Conservation (phyloP, 192 early-diverging fungal genomes). For the Podila clonocystis region DNA sequence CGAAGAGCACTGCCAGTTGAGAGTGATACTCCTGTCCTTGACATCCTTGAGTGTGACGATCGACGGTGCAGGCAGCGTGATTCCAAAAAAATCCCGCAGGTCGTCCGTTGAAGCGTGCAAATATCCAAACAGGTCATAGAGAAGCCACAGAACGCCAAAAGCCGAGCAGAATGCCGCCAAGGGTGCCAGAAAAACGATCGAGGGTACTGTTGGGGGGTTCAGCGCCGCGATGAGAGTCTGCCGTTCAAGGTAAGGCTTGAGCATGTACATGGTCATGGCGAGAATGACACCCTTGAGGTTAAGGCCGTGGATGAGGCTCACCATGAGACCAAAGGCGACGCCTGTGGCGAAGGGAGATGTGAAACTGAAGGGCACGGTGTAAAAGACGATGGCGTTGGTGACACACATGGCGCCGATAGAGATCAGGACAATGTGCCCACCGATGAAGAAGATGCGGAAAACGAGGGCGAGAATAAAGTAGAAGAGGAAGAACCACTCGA, state of each 20-base stretch:
- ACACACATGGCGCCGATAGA: slow-evolving; percentile 48
- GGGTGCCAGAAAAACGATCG: slow-evolving; percentile 42
- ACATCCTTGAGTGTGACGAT: slow-evolving; percentile 50
- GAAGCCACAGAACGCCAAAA: slow-evolving; percentile 44
- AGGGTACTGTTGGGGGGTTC: slow-evolving; percentile 43
- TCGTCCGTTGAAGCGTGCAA: slow-evolving; percentile 47
- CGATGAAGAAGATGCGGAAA: slow-evolving; percentile 50
- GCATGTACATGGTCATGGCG: slow-evolving; percentile 54
- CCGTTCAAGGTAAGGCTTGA: slow-evolving; percentile 44
- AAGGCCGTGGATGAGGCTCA: slow-evolving; percentile 46
- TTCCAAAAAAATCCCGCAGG: slow-evolving; percentile 45
- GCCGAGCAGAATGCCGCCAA: slow-evolving; percentile 47
- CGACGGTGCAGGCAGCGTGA: slow-evolving; percentile 41
- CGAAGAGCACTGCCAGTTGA: slow-evolving; percentile 49
- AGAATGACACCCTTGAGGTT: slow-evolving; percentile 48
- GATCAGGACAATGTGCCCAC: slow-evolving; percentile 48
- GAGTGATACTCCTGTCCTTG: slow-evolving; percentile 47
- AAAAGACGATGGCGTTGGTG: slow-evolving; percentile 42
- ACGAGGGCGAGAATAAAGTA: slow-evolving; percentile 50
- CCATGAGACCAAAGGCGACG: slow-evolving; percentile 49
- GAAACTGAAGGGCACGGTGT: slow-evolving; percentile 47
- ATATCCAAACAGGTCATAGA: slow-evolving; percentile 50
- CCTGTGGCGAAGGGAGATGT: slow-evolving; percentile 52
- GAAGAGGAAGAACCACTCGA: slow-evolving; percentile 52
- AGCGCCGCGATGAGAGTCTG: slow-evolving; percentile 35